Base-by-base conservation (phyloP, 768 basidiomycete species). In the Plicaturopsis crispa region DNA sequence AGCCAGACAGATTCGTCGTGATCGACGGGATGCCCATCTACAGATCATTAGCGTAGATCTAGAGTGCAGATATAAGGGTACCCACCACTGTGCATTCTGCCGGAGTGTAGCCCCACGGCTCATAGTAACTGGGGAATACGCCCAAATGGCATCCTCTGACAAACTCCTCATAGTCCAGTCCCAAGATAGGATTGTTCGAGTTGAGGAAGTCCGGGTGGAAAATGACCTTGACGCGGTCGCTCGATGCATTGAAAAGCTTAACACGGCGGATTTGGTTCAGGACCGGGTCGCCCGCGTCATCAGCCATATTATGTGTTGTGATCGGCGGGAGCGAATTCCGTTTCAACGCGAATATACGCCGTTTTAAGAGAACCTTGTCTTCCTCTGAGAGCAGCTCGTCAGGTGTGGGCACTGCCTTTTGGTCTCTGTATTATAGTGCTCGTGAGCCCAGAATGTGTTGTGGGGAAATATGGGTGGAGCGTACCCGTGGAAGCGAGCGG, bases 131-230 rank as follows among this genome's bases (percentile, higher is more conserved):
- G 2, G 96, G 94, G 75, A 99, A 99, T 28, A 99, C 94, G 34
- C 96, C 96, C 35, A 99, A 66, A 67, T 99, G 96, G 55, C 94
- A 97, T 1, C 96, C 96, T 46, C 96, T 71, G 24, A 98, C 96
- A 54, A 99, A 99, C 63, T 99, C 96, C 60, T 99, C 96, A 57
- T 99, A 99, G 56, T 99, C 96, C 42, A 99, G 71, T 2, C 92
- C 93, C 14, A 99, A 66, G 38, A 98, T 96, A 0, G 96, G 96
- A 63, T 98, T 97, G 63, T 93, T 97, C 43, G 89, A 82, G 62
- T 94, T 98, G 55, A 99, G 61, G 66, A 99, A 99, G 59, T 98
- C 94, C 1, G 94, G 94, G 61, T 98, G 94, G 74, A 98, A 98
- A 31, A 98, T 73, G 55, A 99, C 75, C 66, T 99, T 99, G 60